Evolutionary conservation across 108 stramenopile species (phyloP), one percentile per base, ranked within the genome.

Genomic region (Cyclotella cryptica): DNA sequence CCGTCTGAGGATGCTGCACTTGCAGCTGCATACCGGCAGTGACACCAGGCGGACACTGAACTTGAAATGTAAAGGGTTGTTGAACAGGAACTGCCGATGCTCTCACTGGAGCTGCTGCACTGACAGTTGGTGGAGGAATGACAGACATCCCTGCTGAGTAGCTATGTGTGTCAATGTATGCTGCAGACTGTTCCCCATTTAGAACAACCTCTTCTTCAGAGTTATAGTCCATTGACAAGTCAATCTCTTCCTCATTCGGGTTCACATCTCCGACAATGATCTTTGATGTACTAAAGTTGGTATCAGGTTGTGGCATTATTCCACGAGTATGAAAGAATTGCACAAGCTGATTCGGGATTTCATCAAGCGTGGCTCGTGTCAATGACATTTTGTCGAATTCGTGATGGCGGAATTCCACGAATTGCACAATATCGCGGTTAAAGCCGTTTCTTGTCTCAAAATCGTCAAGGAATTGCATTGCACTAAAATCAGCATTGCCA

Each of bases 261-360:
- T 72, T 64, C 24, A 59, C 58, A 24, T 76, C 75, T 10, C 54
- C 80, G 0, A 65, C 61, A 29, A 63, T 49, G 29, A 73, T 76
- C 41, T 76, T 76, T 29, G 69, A 75, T 15, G 44, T 62, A 27
- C 72, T 72, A 60, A 71, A 45, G 39, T 62, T 62, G 40, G 21
- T 21, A 22, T 30, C 27, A 10, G 77, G 72, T 24, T 70, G 80
- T 3, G 93, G 94, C 71, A 89, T 74, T 13, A 93, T 85, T n/a
- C 89, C 85, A 53, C 78, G 74, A 15, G 65, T 43, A 29, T 70
- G 75, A 61, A 86, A 92, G 74, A 82, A 96, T 57, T 85, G 72
- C 3, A 94, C 88, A 26, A 96, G 83, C 75, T 96, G 96, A 51
- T 87, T 86, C 14, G 96, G 96, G 44, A 96, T 91, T 63, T 96